Percentiles rank a stretch among this genome's conserved stretches.
Evolutionary conservation across 495 filamentous ascomycete genomes (phyloP).

Genomic region (Penicillium angulare): DNA sequence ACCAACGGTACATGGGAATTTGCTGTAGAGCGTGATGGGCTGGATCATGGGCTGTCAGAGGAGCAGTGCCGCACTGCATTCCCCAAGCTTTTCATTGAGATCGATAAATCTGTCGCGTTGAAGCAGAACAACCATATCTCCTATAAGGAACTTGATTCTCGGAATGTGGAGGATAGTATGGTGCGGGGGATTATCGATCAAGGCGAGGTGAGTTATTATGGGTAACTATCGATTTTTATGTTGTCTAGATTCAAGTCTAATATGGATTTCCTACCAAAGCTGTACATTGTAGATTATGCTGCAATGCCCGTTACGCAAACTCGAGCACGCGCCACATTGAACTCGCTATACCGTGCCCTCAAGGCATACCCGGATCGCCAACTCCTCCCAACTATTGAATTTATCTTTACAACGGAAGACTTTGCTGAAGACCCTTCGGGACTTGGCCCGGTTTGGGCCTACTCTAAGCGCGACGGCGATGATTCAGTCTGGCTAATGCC

Average conservation of each 20-base stretch:
- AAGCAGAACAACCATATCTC: slow-evolving; percentile 21
- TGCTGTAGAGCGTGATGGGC: slow-evolving; percentile 28
- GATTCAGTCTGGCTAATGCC: slow-evolving; percentile 67
- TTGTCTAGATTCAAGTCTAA: background rate
- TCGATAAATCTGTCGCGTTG: slow-evolving; percentile 34
- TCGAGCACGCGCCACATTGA: slow-evolving; percentile 39
- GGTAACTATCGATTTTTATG: background rate
- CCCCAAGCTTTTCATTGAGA: slow-evolving; percentile 44
- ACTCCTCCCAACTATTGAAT: slow-evolving; percentile 61
- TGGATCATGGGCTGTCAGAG: slow-evolving; percentile 39
- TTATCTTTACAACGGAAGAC: slow-evolving; percentile 55
- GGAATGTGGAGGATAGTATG: slow-evolving; percentile 32
- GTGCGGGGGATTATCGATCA: slow-evolving; percentile 40
- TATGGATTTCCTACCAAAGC: slow-evolving; percentile 13
- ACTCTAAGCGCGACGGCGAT: slow-evolving; percentile 46
- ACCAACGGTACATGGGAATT: slow-evolving; percentile 33
- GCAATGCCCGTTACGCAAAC: slow-evolving; percentile 32
- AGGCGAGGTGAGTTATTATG: slow-evolving; percentile 32
- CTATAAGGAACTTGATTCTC: slow-evolving; percentile 32
- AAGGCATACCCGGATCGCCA: slow-evolving; percentile 41
- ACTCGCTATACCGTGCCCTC: slow-evolving; percentile 40
- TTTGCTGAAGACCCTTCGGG: slow-evolving; percentile 22
- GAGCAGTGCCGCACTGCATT: slow-evolving; percentile 44
- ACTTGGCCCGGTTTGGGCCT: slow-evolving; percentile 49
- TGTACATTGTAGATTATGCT: slow-evolving; percentile 40